Conservation (phyloP, 371 early-diverging fungal genomes). For the Lichtheimia corymbifera region DNA sequence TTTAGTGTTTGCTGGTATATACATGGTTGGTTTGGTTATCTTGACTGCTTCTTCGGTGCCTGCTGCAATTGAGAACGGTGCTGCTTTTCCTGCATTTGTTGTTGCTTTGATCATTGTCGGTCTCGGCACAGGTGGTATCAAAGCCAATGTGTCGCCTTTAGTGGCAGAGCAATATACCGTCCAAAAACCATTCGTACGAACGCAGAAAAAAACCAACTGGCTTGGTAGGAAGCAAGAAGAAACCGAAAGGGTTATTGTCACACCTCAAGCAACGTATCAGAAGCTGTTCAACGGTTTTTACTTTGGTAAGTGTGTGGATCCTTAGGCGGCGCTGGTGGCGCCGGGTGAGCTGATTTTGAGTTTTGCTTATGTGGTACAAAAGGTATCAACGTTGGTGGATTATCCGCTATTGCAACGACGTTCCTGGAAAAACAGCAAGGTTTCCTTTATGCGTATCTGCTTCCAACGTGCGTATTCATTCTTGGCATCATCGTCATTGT, state of each 20-base stretch:
- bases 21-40: constrained; percentile 71
- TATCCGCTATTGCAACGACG: constrained; percentile 59
- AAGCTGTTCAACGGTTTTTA: constrained; percentile 58
- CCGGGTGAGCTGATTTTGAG: background rate
- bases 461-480: constrained; percentile 66
- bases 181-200: constrained; percentile 30
- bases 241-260: constrained; percentile 42
- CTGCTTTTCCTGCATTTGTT: constrained; percentile 67
- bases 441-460: constrained; percentile 63
- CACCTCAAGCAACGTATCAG: constrained; percentile 54
- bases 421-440: constrained; percentile 50
- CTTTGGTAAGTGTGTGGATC: constrained; percentile 16
- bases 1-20: constrained; percentile 62
- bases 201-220: constrained; percentile 20
- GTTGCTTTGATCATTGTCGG: constrained; percentile 74
- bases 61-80: constrained; percentile 51
- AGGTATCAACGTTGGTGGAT: constrained; percentile 64
- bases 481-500: constrained; percentile 56
- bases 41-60: constrained; percentile 66
- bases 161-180: constrained; percentile 51
- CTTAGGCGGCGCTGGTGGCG: too few relatives aligned
- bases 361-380: constrained; percentile 6
- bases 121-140: constrained; percentile 57
- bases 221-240: constrained; percentile 5
- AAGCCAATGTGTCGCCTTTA: constrained; percentile 51